These are phyloP conservation scores for Trichothecium sympodiale DNA, from an alignment of 2,329 filamentous ascomycete species.

Conservation along the genomic window DNA sequence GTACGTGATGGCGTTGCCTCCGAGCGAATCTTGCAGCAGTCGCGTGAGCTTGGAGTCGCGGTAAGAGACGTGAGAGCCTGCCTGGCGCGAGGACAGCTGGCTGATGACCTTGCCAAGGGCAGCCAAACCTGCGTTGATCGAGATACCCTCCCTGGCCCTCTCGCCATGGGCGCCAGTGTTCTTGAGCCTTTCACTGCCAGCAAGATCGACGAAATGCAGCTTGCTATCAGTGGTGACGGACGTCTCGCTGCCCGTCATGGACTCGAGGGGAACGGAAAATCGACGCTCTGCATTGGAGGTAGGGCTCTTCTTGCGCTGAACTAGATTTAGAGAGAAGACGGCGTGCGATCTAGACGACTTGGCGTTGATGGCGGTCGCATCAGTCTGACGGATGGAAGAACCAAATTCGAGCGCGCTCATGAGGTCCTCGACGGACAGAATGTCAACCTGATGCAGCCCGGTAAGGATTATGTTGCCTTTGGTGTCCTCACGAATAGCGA, in stretches of 20 bases:
- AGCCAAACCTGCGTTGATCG: conserved; percentile 92
- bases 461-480: conserved; percentile 93
- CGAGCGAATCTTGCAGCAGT: conserved; percentile 88
- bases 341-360: conserved; percentile 96
- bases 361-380: conserved; percentile 93
- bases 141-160: conserved; percentile 89
- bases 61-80: conserved; percentile 89
- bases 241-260: conserved; percentile 54
- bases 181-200: conserved; percentile 91
- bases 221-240: conserved; percentile 91
- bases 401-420: conserved; percentile 84
- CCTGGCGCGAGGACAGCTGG: conserved; percentile 81
- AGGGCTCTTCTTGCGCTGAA: conserved; percentile 64
- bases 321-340: conserved; percentile 88
- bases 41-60: conserved; percentile 95
- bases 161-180: conserved; percentile 95
- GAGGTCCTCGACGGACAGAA: conserved; percentile 86
- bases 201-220: conserved; percentile 94
- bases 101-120: conserved; percentile 97
- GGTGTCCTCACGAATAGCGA: conserved; percentile 88
- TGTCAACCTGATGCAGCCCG: conserved; percentile 74
- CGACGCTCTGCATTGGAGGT: conserved; percentile 62
- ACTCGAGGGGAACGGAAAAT: conserved; percentile 75
- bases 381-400: conserved; percentile 88
- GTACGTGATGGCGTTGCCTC: conserved; percentile 95